These are phyloP conservation scores for Avena insularis DNA, from an alignment of 176 grass and related monocot species.

Conservation along the genomic window DNA sequence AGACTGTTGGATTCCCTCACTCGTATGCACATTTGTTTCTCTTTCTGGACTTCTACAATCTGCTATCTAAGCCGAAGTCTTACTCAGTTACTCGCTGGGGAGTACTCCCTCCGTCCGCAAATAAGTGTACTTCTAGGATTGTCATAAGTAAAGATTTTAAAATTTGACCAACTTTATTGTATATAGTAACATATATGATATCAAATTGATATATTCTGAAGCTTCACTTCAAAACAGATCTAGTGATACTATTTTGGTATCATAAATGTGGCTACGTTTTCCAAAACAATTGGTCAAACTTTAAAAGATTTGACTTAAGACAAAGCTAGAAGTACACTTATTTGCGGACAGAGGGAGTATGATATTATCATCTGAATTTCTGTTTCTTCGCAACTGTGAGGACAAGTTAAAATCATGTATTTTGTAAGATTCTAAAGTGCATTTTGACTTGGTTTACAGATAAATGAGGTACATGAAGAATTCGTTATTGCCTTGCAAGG, in stretches of 20 bases:
- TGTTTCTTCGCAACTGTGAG: background rate
- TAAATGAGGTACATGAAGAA: constrained; percentile 76
- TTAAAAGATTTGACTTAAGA: too few species aligned
- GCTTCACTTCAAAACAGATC: too few species aligned
- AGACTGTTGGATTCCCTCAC: background rate
- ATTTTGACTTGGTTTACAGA: constrained; percentile 44
- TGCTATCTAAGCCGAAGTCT: background rate
- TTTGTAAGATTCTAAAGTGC: constrained; percentile 12
- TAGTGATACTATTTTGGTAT: too few species aligned
- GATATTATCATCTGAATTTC: background rate
- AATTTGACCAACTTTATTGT: too few species aligned
- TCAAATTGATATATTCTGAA: too few species aligned
- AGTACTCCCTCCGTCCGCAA: too few species aligned
- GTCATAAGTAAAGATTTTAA: too few species aligned
- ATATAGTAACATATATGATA: too few species aligned
- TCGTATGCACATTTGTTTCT: background rate
- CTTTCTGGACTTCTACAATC: background rate
- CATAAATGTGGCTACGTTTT: too few species aligned
- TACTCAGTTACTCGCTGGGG: background rate
- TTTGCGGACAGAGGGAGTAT: background rate
- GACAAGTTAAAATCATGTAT: background rate
- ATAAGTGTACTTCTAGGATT: too few species aligned
- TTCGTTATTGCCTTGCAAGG: constrained; percentile 69
- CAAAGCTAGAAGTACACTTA: too few species aligned
- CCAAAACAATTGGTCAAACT: too few species aligned